Base-by-base conservation (phyloP, 108 stramenopile genomes). In the Skeletonema potamos region DNA sequence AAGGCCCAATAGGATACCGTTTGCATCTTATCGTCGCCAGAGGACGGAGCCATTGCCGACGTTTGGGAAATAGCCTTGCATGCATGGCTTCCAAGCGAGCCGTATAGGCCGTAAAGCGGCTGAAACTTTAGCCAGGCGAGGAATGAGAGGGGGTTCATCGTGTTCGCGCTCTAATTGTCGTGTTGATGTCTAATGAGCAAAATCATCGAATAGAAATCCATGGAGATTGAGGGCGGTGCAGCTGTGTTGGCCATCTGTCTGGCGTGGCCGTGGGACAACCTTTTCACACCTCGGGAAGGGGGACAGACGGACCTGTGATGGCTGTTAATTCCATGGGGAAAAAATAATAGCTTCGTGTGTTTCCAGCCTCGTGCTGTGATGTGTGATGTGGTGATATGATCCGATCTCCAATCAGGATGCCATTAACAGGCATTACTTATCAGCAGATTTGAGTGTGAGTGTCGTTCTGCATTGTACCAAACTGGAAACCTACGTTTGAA, bases 1-100 rank as follows among this genome's bases (percentile, higher is more conserved):
- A 67, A 44, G 18, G 66, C 60, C 70, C 70, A 79, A 62, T 54
- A 43, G 34, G 69, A 67, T 12, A 63, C 44, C 13, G 73, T 59
- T 59, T 56, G 48, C 18, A n/a, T 15, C 48, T 51, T 51, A 1
- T 51, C 48, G 58, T 58, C 58, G 17, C 30, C 66, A 39, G 9
- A 44, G 41, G 63, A 34, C 17, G 54, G 30, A 20, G 27, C 27
- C n/a, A 28, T 30, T 0, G 66, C 30, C 29, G 66, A 66, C 20
- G 66, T 51, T 24, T 55, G 66, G 10, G 28, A 37, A 33, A 67
- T 67, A 3, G 66, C 54, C 54, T 67, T 67, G 54, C 55, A 57
- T 26, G 66, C 56, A 34, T 56, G 54, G 37, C 24, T 67, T 13
- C 54, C 29, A 24, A 67, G 30, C 26, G 34, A 24, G 22, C 55